Conservation (phyloP, 2,329 filamentous ascomycete species). For the Hortaea sp. region DNA sequence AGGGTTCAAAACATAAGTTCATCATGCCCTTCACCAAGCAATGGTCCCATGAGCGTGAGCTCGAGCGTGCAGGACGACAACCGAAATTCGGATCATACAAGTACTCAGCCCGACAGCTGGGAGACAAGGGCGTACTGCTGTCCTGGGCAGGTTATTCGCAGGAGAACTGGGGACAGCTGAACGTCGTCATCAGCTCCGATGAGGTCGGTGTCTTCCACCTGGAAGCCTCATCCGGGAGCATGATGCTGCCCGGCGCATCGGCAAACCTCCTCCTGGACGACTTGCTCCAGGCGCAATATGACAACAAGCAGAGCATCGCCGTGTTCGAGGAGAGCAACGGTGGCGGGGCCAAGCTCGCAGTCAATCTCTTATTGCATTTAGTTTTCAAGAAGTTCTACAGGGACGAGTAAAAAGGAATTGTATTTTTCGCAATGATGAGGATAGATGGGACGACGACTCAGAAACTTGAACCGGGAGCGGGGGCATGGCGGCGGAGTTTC, state of each 20-base stretch:
- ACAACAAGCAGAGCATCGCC: constrained; percentile 92
- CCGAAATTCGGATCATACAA: constrained; percentile 98
- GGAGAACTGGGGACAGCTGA: constrained; percentile 81
- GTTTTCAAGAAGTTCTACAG: constrained; percentile 97
- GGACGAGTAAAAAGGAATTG: constrained; percentile 22
- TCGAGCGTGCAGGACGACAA: constrained; percentile 81
- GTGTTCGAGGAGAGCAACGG: constrained; percentile 60
- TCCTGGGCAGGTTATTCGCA: constrained; percentile 77
- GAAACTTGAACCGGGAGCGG: no score
- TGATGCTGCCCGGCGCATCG: constrained; percentile 91
- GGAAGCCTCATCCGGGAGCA: constrained; percentile 80
- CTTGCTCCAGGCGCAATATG: constrained; percentile 90
- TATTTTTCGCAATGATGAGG: no score
- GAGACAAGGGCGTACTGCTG: constrained; percentile 88
- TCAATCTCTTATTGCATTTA: constrained; percentile 91
- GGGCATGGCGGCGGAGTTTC: not conserved
- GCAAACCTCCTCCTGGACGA: constrained; percentile 86
- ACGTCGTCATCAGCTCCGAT: constrained; percentile 89
- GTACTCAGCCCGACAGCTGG: constrained; percentile 80
- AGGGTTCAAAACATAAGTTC: constrained; percentile 72
- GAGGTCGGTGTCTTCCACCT: constrained; percentile 89
- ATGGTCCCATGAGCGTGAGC: constrained; percentile 95
- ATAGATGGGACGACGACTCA: no score
- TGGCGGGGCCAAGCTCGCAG: constrained; percentile 66
- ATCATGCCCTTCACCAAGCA: constrained; percentile 95